A percentile compares a stretch with the other conserved stretches of the same genome.
phyloP scores from a whole-genome alignment of 2,329 filamentous ascomycete genomes.

The Teratosphaeria destructans region DNA sequence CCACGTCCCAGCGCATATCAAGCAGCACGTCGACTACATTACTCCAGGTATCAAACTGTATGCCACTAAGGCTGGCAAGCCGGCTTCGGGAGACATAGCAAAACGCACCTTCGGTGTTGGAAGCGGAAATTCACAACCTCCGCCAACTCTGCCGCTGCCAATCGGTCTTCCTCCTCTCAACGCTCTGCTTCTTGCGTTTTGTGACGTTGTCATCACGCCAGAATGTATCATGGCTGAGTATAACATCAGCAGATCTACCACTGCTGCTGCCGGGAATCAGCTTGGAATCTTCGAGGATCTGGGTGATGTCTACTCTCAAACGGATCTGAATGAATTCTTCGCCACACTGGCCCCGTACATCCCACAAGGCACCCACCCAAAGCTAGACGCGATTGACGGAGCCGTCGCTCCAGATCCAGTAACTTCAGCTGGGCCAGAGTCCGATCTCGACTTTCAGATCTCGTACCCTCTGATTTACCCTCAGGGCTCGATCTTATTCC shows the following conservation, averaged over 20 bases:
- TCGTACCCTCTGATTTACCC: slow-evolving; percentile 41
- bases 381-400: slow-evolving; percentile 31
- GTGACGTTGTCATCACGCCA: slow-evolving; percentile 26
- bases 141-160: slow-evolving; percentile 2
- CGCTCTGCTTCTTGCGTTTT: neutral
- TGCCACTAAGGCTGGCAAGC: slow-evolving; percentile 10
- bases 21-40: slow-evolving; percentile 45
- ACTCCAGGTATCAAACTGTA: slow-evolving; percentile 44
- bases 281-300: slow-evolving; percentile 36
- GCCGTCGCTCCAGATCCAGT: slow-evolving; percentile 23
- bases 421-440: slow-evolving; percentile 1
- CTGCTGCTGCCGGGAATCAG: slow-evolving; percentile 30
- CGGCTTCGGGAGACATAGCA: slow-evolving; percentile 2
- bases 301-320: slow-evolving; percentile 35
- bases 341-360: slow-evolving; percentile 25
- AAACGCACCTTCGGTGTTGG: slow-evolving; percentile 6
- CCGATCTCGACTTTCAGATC: slow-evolving; percentile 38
- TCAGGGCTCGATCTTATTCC: slow-evolving; percentile 35
- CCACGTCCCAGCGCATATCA: slow-evolving; percentile 39
- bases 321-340: slow-evolving; percentile 36
- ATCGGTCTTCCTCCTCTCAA: neutral
- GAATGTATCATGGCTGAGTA: slow-evolving; percentile 35
- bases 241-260: slow-evolving; percentile 30
- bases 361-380: slow-evolving; percentile 31
- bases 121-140: neutral